Percentiles rank a stretch among this genome's conserved stretches.
Conservation (phyloP, 495 filamentous ascomycete genomes). For the Penicillium silybi region DNA sequence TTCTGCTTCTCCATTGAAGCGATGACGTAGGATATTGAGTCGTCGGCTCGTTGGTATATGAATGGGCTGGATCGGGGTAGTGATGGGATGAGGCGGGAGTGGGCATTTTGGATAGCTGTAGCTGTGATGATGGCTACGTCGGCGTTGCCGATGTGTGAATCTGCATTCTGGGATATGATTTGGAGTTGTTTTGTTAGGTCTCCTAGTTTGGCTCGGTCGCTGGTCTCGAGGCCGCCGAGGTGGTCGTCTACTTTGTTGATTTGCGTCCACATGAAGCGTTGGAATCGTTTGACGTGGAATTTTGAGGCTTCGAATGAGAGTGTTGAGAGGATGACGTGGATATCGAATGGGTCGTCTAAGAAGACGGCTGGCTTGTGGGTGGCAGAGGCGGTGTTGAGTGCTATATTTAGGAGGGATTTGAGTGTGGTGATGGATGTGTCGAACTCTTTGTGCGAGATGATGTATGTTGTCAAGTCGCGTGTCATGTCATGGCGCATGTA, state of each 20-base stretch:
- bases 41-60: conserved; percentile 2
- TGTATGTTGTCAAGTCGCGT: conserved; percentile 7
- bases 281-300: conserved; percentile 11
- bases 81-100: not conserved
- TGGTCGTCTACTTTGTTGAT: conserved; percentile 13
- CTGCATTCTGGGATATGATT: conserved; percentile 12
- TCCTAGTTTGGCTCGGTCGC: conserved; percentile 8
- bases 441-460: conserved; percentile 8
- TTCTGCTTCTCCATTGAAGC: conserved; percentile 14
- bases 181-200: conserved; percentile 12
- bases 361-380: conserved; percentile 1
- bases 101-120: conserved; percentile 2
- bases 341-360: conserved; percentile 11
- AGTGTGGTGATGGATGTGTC: conserved; percentile 8
- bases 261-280: conserved; percentile 10
- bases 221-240: conserved; percentile 7
- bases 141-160: conserved; percentile 12
- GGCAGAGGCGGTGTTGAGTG: not conserved
- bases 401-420: conserved; percentile 8
- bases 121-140: conserved; percentile 12
- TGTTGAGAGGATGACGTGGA: conserved; percentile 11
- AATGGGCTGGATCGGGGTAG: conserved; percentile 1
- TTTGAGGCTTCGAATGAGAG: conserved; percentile 12
- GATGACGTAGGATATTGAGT: conserved; percentile 10
- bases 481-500: conserved; percentile 10